Conservation (phyloP, 176 grass and related monocot genomes). For the Hordeum marinum region DNA sequence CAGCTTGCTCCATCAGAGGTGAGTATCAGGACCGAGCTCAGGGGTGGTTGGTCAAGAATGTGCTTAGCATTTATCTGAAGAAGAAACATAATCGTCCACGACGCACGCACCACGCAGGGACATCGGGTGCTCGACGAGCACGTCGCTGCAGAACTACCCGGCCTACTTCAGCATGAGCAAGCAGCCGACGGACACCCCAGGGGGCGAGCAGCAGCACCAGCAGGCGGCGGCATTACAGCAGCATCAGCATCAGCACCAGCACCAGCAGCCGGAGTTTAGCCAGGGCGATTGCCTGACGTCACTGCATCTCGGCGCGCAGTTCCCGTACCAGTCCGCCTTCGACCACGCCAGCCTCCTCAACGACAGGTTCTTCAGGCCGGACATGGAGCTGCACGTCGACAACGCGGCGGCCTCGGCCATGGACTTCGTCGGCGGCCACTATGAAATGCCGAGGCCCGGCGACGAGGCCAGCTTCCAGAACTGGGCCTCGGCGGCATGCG, state of each 20-base stretch:
- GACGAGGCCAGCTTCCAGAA: constrained; percentile 70
- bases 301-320: constrained; percentile 42
- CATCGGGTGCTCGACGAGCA: constrained; percentile 52
- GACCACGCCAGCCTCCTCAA: constrained; percentile 36
- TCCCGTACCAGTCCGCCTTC: constrained; percentile 40
- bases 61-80: not conserved
- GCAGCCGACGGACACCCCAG: constrained; percentile 20
- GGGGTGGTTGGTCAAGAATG: not conserved
- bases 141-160: constrained; percentile 48
- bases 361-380: constrained; percentile 47
- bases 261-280: constrained; percentile 37
- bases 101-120: constrained; percentile 48
- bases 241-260: constrained; percentile 9
- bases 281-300: constrained; percentile 43
- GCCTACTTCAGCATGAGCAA: constrained; percentile 51
- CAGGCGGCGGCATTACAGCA: constrained; percentile 5
- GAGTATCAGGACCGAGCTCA: not conserved
- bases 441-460: constrained; percentile 45
- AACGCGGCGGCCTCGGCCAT: not conserved
- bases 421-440: constrained; percentile 38
- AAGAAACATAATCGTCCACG: not conserved
- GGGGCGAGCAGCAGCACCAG: constrained; percentile 28
- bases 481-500: constrained; percentile 54
- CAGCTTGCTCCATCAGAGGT: constrained; percentile 64
- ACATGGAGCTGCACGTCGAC: constrained; percentile 36